Conservation (phyloP, 2,329 filamentous ascomycete species). For the Akanthomyces muscarius region DNA sequence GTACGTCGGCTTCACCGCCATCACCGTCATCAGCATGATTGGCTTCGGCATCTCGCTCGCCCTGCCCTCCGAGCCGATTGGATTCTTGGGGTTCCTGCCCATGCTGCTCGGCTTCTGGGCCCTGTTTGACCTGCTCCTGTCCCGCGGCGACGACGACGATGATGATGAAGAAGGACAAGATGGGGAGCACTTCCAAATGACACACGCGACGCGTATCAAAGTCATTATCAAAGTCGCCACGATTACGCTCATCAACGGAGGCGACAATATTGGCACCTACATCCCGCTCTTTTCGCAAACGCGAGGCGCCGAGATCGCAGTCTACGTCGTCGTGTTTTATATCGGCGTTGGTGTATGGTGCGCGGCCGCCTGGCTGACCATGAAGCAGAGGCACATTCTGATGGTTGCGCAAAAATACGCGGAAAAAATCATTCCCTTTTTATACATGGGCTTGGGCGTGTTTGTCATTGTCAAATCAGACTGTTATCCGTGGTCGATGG, state of each 20-base stretch:
- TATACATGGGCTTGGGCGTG: conserved; percentile 32
- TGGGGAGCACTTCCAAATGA: conserved; percentile 4
- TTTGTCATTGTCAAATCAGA: conserved; percentile 31
- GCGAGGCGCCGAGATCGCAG: conserved; percentile 28
- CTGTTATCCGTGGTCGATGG: conserved; percentile 33
- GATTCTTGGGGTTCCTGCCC: conserved; percentile 32
- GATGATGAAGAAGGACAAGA: background rate
- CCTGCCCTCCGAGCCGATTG: conserved; percentile 32
- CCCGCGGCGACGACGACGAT: conserved; percentile 19
- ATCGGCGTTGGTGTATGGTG: conserved; percentile 32
- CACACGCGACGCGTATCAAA: conserved; percentile 18
- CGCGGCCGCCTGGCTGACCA: conserved; percentile 27
- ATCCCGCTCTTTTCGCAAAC: conserved; percentile 33
- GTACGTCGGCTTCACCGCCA: conserved; percentile 32
- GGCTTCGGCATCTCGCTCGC: conserved; percentile 31
- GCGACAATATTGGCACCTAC: conserved; percentile 35
- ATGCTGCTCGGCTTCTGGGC: conserved; percentile 32
- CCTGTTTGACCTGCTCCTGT: conserved; percentile 22
- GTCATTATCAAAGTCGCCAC: conserved; percentile 27
- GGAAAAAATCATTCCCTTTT: conserved; percentile 26
- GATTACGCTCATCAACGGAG: conserved; percentile 33
- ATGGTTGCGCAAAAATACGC: conserved; percentile 26
- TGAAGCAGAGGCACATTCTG: conserved; percentile 31
- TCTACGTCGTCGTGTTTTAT: conserved; percentile 32
- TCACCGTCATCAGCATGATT: conserved; percentile 33